Conservation (phyloP, 2,329 filamentous ascomycete genomes). For the Ophiostoma himal-ulmi region DNA sequence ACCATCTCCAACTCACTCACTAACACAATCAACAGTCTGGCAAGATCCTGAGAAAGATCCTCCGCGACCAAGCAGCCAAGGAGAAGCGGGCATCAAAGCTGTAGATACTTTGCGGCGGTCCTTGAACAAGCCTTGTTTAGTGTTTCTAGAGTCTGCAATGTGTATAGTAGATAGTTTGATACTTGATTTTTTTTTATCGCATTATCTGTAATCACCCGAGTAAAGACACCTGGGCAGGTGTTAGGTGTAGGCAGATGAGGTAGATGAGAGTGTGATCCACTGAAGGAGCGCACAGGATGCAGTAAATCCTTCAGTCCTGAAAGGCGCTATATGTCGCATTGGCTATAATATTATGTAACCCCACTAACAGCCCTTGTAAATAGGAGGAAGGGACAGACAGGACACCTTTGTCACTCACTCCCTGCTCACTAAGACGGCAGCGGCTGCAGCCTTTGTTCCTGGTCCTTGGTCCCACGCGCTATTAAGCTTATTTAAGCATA, state of each 20-base stretch:
- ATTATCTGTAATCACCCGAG: neutral
- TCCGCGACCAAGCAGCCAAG: conserved; percentile 52
- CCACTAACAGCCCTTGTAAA: neutral
- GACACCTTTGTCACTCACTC: neutral
- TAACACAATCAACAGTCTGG: conserved; percentile 44
- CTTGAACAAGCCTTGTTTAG: too few relatives aligned
- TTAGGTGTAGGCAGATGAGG: neutral
- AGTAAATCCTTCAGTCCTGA: neutral
- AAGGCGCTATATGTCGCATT: neutral
- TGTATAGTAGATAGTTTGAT: too few relatives aligned
- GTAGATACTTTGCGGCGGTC: conserved; percentile 1
- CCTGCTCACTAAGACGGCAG: neutral
- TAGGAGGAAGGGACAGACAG: too few relatives aligned
- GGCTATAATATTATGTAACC: conserved; percentile 2
- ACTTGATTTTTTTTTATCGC: too few relatives aligned
- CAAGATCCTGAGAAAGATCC: conserved; percentile 57
- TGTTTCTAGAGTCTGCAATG: too few relatives aligned
- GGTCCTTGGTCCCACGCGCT: neutral
- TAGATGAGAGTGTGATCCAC: neutral
- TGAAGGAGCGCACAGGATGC: neutral
- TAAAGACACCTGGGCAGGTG: neutral
- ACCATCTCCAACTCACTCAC: neutral
- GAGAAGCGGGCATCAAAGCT: conserved; percentile 40
- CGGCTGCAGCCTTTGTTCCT: too few relatives aligned
- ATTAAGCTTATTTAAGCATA: conserved; percentile 2